Percentiles rank a stretch among this genome's conserved stretches.
phyloP scores from a whole-genome alignment of 345 rosid genomes.

The Ailanthus altissimus region DNA sequence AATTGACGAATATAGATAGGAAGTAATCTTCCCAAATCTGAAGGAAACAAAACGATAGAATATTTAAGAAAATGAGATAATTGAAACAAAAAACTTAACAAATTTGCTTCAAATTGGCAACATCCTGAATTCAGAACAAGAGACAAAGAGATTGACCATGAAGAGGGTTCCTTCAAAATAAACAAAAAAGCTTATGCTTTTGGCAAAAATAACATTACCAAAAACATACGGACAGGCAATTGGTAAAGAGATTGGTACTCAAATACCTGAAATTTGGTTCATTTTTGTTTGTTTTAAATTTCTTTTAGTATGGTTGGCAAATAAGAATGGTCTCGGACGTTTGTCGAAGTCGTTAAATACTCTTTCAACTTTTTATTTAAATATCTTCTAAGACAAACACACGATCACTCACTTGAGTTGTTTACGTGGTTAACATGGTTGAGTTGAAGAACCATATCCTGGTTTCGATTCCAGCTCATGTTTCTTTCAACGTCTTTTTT shows the following conservation, averaged over 20 bases:
- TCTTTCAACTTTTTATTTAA: neutral
- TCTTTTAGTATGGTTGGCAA: no score
- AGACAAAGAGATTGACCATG: neutral
- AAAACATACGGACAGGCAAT: neutral
- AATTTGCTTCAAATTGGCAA: neutral
- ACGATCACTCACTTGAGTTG: neutral
- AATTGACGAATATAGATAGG: conserved; percentile 10
- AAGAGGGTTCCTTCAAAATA: neutral
- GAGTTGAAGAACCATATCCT: conserved; percentile 30
- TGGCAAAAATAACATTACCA: neutral
- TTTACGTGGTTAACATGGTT: conserved; percentile 43
- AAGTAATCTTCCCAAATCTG: conserved; percentile 12
- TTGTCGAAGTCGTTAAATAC: neutral
- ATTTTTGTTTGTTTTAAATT: neutral
- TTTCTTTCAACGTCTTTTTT: no score
- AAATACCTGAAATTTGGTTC: neutral
- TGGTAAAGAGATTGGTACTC: neutral
- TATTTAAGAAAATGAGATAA: neutral
- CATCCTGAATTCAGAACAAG: neutral
- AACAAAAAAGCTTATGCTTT: neutral
- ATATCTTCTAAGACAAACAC: no score
- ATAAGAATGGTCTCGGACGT: neutral
- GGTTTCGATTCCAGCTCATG: no score
- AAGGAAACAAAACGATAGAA: neutral
- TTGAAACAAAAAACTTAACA: neutral